Conservation (phyloP, 2,329 filamentous ascomycete genomes). For the Neopestalotiopsis clavispora region DNA sequence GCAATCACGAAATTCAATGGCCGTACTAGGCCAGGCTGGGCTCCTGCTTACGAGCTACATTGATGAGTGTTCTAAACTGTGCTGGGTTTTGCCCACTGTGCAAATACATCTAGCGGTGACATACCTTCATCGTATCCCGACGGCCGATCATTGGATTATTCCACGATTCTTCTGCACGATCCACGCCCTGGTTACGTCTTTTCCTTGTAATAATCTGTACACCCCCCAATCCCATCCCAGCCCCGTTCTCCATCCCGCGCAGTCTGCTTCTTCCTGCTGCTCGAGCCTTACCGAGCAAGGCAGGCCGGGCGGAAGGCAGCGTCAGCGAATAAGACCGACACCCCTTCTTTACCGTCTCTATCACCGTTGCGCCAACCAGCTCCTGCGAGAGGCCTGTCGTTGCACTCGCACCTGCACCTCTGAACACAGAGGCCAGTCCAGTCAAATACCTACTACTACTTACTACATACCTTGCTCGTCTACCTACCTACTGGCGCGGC, state of each 20-base stretch:
- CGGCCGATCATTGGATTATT: slow-evolving; percentile 9
- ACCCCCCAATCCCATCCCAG: not conserved
- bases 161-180: not conserved
- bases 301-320: slow-evolving; percentile 11
- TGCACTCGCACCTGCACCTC: not conserved
- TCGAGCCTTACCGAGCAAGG: slow-evolving; percentile 21
- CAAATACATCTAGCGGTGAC: not conserved
- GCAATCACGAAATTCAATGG: too few relatives aligned
- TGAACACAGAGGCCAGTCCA: not conserved
- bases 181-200: too few relatives aligned
- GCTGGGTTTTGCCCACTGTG: not conserved
- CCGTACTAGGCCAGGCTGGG: too few relatives aligned
- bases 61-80: too few relatives aligned
- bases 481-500: not conserved
- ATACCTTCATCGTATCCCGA: not conserved
- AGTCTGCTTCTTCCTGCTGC: not conserved
- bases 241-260: not conserved
- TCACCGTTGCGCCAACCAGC: slow-evolving; percentile 5
- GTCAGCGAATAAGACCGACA: slow-evolving; percentile 9
- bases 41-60: too few relatives aligned
- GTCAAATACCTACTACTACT: not conserved
- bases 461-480: not conserved
- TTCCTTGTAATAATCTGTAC: not conserved
- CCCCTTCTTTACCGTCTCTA: not conserved
- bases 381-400: not conserved